A percentile compares a stretch with the other conserved stretches of the same genome.
Conservation (phyloP, 305 asterid species). For the Ilex paraguariensis region DNA sequence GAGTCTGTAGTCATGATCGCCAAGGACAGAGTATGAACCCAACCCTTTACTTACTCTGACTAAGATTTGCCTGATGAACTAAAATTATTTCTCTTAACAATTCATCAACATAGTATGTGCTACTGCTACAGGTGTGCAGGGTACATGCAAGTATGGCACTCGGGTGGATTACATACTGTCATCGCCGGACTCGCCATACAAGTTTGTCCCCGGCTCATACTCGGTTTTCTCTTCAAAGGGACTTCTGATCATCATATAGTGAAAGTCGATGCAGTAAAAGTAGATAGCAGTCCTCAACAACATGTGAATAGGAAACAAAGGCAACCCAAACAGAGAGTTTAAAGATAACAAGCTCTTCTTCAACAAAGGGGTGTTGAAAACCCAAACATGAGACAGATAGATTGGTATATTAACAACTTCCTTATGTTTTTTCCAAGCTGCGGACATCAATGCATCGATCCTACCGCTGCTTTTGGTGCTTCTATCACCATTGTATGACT, state of each 20-base stretch:
- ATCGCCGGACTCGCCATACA: slow-evolving; percentile 46
- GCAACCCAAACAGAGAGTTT: slow-evolving; percentile 39
- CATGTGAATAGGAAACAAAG: slow-evolving; percentile 25
- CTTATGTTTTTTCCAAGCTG: not conserved
- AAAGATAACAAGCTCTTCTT: slow-evolving; percentile 51
- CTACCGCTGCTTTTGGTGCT: too few relatives aligned
- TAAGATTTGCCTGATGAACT: not conserved
- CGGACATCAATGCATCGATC: too few relatives aligned
- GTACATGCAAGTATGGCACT: slow-evolving; percentile 94
- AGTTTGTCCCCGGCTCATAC: slow-evolving; percentile 84
- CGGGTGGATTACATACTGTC: slow-evolving; percentile 82
- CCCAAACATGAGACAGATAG: slow-evolving; percentile 28
- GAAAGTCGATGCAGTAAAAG: slow-evolving; percentile 64
- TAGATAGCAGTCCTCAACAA: slow-evolving; percentile 24
- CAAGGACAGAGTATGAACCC: slow-evolving; percentile 9
- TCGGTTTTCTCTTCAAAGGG: slow-evolving; percentile 84
- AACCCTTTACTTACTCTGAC: not conserved
- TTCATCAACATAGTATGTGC: not conserved
- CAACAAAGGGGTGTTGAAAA: slow-evolving; percentile 60
- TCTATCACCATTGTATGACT: too few relatives aligned
- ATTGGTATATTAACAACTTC: not conserved
- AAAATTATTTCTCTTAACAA: not conserved
- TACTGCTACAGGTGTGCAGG: slow-evolving; percentile 64
- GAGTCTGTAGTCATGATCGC: not conserved
- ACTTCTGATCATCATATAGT: slow-evolving; percentile 95